Evolutionary conservation across 2,329 filamentous ascomycete species (phyloP).

Genomic region (Claviceps lovelessii): DNA sequence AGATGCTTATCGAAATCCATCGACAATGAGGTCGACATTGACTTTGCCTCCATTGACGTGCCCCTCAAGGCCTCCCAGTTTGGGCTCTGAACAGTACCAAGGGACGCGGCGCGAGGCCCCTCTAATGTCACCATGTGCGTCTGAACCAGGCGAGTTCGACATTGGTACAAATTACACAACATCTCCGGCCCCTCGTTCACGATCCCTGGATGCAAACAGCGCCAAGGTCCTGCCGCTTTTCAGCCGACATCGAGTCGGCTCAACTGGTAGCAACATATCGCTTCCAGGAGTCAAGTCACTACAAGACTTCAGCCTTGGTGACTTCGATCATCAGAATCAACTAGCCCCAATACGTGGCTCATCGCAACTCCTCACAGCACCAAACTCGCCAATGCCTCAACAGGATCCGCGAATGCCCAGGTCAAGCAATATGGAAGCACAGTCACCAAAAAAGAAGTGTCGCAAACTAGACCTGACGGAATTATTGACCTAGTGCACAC

Average conservation of each 20-base stretch:
- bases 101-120: slow-evolving; percentile 16
- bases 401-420: neutral
- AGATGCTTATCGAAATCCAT: neutral
- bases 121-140: slow-evolving; percentile 24
- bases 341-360: neutral
- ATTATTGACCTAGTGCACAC: neutral
- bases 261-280: neutral
- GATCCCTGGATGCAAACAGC: neutral
- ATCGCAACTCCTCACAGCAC: neutral
- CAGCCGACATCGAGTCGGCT: neutral
- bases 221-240: neutral
- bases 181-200: slow-evolving; percentile 31
- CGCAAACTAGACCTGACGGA: neutral
- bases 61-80: neutral
- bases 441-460: neutral
- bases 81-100: neutral
- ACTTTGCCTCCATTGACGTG: neutral
- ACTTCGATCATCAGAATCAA: neutral
- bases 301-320: too few species aligned
- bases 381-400: neutral
- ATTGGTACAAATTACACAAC: slow-evolving; percentile 46
- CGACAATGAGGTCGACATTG: neutral
- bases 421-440: neutral
- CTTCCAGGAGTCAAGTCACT: neutral
- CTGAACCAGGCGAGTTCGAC: slow-evolving; percentile 49